Evolutionary conservation across 2,329 filamentous ascomycete species (phyloP), one percentile per base, ranked within the genome.

Genomic region (Fusarium temperatum): DNA sequence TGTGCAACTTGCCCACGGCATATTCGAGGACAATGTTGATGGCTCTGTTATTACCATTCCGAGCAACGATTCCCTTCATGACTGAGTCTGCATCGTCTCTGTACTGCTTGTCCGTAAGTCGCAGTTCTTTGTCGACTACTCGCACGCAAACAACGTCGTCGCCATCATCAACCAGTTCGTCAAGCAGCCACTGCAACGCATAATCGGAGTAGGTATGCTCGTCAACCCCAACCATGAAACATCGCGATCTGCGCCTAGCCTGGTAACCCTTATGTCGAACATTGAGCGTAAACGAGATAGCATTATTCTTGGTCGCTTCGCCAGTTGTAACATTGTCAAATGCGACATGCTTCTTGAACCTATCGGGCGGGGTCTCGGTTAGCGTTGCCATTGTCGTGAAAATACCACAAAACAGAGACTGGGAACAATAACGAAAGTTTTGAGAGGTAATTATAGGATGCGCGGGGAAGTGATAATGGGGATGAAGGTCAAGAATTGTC

Each of bases 151-250:
- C 93, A 65, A 98, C 92, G 82, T 98, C 94, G 80, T 98, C 95
- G 24, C 95, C 95, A 78, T 98, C 95, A 78, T 98, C 95, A 45
- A 98, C 94, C 63, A 98, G 87, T 83, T 97, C 94, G 78, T 97
- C 94, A 44, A 98, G 89, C 57, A 98, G 87, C 95, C 95, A 98
- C 82, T 97, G 94, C 24, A 98, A 86, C 22, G 95, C 95, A 82
- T 96, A 96, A 72, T 97, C 94, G 12, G 94, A 97, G 82, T 98
- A 98, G 66, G 94, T 90, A 77, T 98, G 95, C 78, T 96, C 93
- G 82, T 98, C 95, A 24, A 95, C 93, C 26, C 95, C 95, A 73
- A 95, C 96, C 80, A 98, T 91, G 78, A 98, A 97, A 14, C 94
- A 97, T 60, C 95, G 91, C 61, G 94, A 96, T 68, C 94, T 89